phyloP scores from a whole-genome alignment of 345 rosid genomes.

The Jatropha curcas region DNA sequence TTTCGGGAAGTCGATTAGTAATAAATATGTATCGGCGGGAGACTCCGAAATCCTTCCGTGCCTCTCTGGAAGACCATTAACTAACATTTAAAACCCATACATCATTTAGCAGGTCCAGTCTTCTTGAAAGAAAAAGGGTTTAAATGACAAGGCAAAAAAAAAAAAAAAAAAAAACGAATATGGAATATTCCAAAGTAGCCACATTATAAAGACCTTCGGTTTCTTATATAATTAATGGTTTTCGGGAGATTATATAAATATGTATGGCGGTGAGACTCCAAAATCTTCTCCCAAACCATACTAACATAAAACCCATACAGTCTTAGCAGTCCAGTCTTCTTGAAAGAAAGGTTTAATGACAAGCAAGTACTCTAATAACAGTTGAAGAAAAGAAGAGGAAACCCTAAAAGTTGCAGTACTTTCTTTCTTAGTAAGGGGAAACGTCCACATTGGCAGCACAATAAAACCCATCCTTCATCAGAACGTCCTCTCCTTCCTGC shows the following conservation, averaged over 20 bases:
- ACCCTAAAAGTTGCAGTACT: not conserved
- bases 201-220: not conserved
- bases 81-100: no score
- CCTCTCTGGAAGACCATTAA: no score
- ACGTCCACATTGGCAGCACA: constrained; percentile 72
- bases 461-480: constrained; percentile 76
- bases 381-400: not conserved
- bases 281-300: constrained; percentile 13
- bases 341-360: not conserved
- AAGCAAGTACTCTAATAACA: not conserved
- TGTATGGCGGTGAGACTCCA: not conserved
- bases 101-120: no score
- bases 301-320: not conserved
- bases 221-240: no score
- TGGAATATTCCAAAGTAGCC: no score
- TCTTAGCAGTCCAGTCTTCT: no score
- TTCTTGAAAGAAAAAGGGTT: no score
- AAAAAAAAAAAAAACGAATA: no score
- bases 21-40: no score
- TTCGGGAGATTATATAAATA: not conserved
- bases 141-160: no score
- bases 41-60: no score
- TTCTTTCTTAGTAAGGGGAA: constrained; percentile 50
- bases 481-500: constrained; percentile 78
- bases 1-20: no score